A percentile compares a stretch with the other conserved stretches of the same genome.
phyloP scores from a whole-genome alignment of 306 rosid genomes.

The Vicia faba region DNA sequence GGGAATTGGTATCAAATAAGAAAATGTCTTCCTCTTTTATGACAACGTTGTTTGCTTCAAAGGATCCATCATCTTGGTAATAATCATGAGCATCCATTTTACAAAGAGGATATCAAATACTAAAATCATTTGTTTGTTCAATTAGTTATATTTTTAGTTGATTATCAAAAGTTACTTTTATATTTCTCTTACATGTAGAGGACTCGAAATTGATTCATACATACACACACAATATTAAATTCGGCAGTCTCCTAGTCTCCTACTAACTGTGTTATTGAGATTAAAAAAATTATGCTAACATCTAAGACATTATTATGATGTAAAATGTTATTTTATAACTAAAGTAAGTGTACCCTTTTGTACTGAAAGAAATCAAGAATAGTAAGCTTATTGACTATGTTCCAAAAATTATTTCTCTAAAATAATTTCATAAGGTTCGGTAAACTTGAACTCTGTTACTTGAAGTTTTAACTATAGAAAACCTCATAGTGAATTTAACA shows the following conservation, averaged over 20 bases:
- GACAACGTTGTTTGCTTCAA: neutral
- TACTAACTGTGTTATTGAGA: slow-evolving; percentile 6
- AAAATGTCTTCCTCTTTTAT: too few relatives aligned
- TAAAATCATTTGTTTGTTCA: neutral
- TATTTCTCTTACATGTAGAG: neutral
- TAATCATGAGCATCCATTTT: too few relatives aligned
- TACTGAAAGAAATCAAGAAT: slow-evolving; percentile 1
- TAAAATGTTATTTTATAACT: neutral
- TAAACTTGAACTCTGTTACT: too few relatives aligned
- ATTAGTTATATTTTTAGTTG: neutral
- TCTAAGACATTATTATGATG: neutral
- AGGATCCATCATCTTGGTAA: neutral
- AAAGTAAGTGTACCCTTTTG: neutral
- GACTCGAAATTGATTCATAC: neutral
- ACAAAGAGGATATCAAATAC: too few relatives aligned
- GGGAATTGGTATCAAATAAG: too few relatives aligned
- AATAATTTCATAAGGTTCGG: too few relatives aligned
- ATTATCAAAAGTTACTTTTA: too few relatives aligned
- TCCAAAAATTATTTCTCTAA: too few relatives aligned
- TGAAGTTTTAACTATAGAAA: too few relatives aligned
- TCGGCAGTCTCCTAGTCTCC: neutral
- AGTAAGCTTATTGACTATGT: too few relatives aligned
- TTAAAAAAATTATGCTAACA: slow-evolving; percentile 14
- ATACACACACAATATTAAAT: neutral
- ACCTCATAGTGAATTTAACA: too few relatives aligned